Conservation (phyloP, 345 rosid species). For the Rhodomyrtus tomentosa region DNA sequence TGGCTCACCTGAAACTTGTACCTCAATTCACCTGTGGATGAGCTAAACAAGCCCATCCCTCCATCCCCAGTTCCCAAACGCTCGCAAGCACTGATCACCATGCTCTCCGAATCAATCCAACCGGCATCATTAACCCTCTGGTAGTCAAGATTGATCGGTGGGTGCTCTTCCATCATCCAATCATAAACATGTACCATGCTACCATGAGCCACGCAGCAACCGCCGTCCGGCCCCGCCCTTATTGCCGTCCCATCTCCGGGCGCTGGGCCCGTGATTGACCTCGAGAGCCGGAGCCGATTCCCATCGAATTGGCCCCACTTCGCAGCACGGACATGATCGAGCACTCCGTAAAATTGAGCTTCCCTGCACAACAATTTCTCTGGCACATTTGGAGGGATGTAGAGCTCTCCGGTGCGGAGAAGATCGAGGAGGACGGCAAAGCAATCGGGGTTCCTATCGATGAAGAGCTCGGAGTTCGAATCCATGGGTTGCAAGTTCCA, state of each 20-base stretch:
- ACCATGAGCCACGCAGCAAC: constrained; percentile 93
- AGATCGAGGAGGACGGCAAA: constrained; percentile 87
- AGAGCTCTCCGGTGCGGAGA: constrained; percentile 92
- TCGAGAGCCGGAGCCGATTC: constrained; percentile 42
- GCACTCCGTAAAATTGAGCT: constrained; percentile 74
- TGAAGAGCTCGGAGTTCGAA: constrained; percentile 30
- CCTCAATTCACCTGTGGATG: constrained; percentile 61
- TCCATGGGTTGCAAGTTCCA: constrained; percentile 40
- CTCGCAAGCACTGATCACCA: constrained; percentile 70
- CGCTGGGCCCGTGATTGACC: constrained; percentile 65
- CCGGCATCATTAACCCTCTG: constrained; percentile 91
- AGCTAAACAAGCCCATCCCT: constrained; percentile 85
- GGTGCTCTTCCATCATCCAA: constrained; percentile 86
- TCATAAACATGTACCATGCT: constrained; percentile 81
- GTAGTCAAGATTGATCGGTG: constrained; percentile 64
- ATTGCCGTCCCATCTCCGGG: constrained; percentile 96
- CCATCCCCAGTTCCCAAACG: constrained; percentile 80
- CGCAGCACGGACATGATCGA: constrained; percentile 67
- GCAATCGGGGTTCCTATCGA: constrained; percentile 88
- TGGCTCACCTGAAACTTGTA: constrained; percentile 68
- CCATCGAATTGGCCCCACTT: constrained; percentile 88
- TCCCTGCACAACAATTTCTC: constrained; percentile 69
- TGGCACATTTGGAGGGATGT: constrained; percentile 51
- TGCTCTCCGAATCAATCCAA: constrained; percentile 50
- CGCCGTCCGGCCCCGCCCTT: constrained; percentile 89